These are phyloP conservation scores for Trypanosomatidae sp. DNA, from an alignment of 208 protist genomes.

Conservation along the genomic window DNA sequence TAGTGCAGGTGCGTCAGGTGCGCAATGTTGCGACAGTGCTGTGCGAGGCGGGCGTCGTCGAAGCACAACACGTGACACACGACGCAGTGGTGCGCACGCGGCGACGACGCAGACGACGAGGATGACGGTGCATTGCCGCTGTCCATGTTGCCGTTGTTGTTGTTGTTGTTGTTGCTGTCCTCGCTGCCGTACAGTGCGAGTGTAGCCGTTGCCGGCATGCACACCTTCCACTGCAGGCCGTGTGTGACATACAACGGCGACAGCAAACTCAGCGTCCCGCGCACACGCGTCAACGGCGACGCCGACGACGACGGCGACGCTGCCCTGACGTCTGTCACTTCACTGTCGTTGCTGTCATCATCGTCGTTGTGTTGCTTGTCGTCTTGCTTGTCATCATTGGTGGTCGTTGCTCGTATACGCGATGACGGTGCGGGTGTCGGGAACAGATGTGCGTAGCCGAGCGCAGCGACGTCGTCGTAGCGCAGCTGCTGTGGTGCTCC, in stretches of 20 bases:
- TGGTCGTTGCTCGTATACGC: slow-evolving; percentile 9
- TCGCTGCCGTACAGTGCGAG: neutral
- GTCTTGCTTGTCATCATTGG: neutral
- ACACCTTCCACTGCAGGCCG: slow-evolving; percentile 41
- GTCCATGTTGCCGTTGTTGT: too few relatives aligned
- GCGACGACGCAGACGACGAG: too few relatives aligned
- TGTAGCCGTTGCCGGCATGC: slow-evolving; percentile 10
- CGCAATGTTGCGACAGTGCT: slow-evolving; percentile 21
- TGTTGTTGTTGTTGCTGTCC: neutral
- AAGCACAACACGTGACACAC: slow-evolving; percentile 30
- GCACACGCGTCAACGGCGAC: neutral
- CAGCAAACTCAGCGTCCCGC: slow-evolving; percentile 18
- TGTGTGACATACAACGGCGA: slow-evolving; percentile 27
- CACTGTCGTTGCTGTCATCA: slow-evolving; percentile 1
- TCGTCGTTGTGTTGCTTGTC: neutral
- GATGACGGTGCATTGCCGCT: too few relatives aligned
- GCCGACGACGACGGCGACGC: too few relatives aligned
- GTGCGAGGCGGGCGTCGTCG: neutral
- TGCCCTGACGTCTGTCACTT: too few relatives aligned
- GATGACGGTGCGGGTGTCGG: slow-evolving; percentile 21
- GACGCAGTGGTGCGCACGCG: slow-evolving; percentile 23
- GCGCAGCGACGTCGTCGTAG: too few relatives aligned
- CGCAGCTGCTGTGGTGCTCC: too few relatives aligned
- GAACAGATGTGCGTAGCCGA: too few relatives aligned
- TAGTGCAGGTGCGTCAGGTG: slow-evolving; percentile 38